Base-by-base conservation (phyloP, 805 yeast species). In the Starmerella riodocensis region DNA sequence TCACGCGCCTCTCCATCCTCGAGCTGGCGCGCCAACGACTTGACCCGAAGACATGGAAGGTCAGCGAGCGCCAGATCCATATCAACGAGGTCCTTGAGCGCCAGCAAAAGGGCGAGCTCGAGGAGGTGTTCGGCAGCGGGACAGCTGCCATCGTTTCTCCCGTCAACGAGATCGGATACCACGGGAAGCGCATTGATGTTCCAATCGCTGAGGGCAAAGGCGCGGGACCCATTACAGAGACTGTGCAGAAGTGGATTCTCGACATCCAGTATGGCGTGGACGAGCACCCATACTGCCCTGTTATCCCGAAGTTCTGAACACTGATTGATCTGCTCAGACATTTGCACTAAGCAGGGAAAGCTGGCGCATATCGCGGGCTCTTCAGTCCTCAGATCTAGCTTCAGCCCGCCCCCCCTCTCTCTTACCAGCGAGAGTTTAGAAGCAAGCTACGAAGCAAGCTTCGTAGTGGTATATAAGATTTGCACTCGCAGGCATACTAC, bases 141-240 rank as follows among this genome's bases (percentile, higher is more conserved):
- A 88, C 98, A 41, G 97, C 98, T 45, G 97, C 96, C 32, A 76
- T 88, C 56, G 97, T 91, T 33, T 76, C 94, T 27, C 97, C 97
- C 52, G 84, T 88, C 57, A 76, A 79, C 62, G 80, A 71, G 53
- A 83, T 88, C 56, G 86, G 85, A 42, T 88, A 76, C 75, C 67
- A 71, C 43, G 93, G 78, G 37, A 60, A 75, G 55, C 71, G 70
- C 45, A 83, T 88, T 51, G 48, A 63, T 4, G 88, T 88, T 35
- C 97, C 97, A 45, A 62, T 83, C 48, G 73, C 76, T 43, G 74
- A 71, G 41, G 94, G 93, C 45, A 75, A 79, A 59, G 78, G 84
- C 58, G 66, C 69, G 35, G 63, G 64, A 3, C 48, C 52, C 21
- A 66, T 88, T 57, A 84, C 97, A 36, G 74, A 73, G 56, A 66